Evolutionary conservation across 2,329 filamentous ascomycete genomes (phyloP), one percentile per base, ranked within the genome.

Genomic region (Colletotrichum nymphaeae): DNA sequence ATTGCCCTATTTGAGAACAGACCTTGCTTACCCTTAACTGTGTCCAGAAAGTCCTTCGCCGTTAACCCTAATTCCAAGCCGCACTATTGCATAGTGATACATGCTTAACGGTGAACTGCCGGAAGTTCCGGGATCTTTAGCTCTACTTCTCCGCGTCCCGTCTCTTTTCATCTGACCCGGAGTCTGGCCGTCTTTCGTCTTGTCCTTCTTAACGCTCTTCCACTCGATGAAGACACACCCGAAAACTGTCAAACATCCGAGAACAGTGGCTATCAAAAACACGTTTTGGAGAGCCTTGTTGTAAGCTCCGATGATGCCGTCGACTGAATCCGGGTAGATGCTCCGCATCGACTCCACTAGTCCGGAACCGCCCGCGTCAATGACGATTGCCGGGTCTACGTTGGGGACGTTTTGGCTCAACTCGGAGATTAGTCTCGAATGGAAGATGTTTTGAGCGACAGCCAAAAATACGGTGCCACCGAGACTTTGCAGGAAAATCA

Each of bases 221-320:
- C 69, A 72, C 26, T 76, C 74, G 63, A 76, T 66, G 3, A 67
- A 53, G 1, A 63, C 24, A n/a, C 65, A 56, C 1, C 63, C 75
- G 22, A 74, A 22, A 0, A 73, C 30, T 4, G 65, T 65, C 30
- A 75, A 24, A 28, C 66, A 70, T 6, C 49, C 35, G 37, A 66
- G 16, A 16, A 67, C 24, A 8, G 58, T 49, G 56, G 86, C 84
- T 62, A 90, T 86, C 75, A 87, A 89, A 74, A 85, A 90, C 0
- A 86, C 85, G 53, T 87, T 79, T 14, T 84, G 83, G 74, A 90
- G 78, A 0, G 87, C 88, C 2, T 74, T 76, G 78, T 87, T 85
- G 78, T 89, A 89, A 0, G 86, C 85, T 22, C 79, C 75, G 9
- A 88, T 79, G 30, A 89, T 87, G 1, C 79, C 78, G 3, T 83